Evolutionary conservation across 805 yeast species (phyloP), one percentile per base, ranked within the genome.

Genomic region (Kazachstania viticola): DNA sequence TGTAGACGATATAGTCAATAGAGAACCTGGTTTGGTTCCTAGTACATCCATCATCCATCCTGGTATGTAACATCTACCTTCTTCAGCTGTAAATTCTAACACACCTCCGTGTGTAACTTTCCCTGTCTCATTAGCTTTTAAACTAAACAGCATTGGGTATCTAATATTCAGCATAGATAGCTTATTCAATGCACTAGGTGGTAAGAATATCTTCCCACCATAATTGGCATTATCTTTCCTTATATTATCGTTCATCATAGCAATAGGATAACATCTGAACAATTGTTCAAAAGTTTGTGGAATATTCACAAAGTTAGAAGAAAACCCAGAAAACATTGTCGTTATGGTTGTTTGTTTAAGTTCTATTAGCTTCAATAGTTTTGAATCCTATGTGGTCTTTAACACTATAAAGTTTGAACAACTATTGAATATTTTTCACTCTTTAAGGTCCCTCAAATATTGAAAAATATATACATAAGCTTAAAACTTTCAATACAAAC

Each of bases 151-250:
- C 99, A 91, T 91, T 0, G 99, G 99, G 49, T 91, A 91, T 44
- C 95, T 67, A 36, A 91, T 84, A 51, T 87, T 88, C 25, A 91
- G 62, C 82, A 82, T 81, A 3, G 95, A 79, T 36, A 91, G 66
- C 51, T 80, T 84, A 53, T 78, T 80, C 41, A 91, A 68, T 0
- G 97, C 91, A 24, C 94, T 81, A 15, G 94, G 91, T 4, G 99
- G 99, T 30, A 91, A 56, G 40, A 88, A 85, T 33, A 91, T 84
- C 62, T 91, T 91, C 40, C 99, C 99, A 9, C 98, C 97, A 58
- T 60, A 88, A 49, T 91, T 85, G 31, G 93, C 78, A 38, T 72
- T 82, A 36, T 78, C 82, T 54, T 79, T 71, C 39, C 85, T 58
- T 38, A 67, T 66, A 45, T 67, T 46, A 52, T 77, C 94, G 11